Conservation (phyloP, 139 green algal species). For the Coelastrella sp. region DNA sequence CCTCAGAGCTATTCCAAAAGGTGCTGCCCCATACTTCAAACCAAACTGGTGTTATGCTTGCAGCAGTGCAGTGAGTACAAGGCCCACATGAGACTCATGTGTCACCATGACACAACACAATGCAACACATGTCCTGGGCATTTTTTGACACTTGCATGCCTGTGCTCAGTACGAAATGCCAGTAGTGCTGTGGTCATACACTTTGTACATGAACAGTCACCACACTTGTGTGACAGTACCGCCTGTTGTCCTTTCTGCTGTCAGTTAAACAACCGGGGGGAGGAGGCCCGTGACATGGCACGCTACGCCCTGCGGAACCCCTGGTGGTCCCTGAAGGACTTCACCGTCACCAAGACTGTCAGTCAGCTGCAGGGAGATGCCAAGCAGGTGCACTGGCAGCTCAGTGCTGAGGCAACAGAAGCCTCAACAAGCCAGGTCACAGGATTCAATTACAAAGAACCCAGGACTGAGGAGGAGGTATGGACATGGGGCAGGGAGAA, state of each 20-base stretch:
- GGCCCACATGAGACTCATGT: not conserved
- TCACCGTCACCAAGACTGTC: slow-evolving; percentile 45
- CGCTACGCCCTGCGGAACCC: slow-evolving; percentile 72
- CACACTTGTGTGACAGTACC: too few species aligned
- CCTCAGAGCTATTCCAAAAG: slow-evolving; percentile 65
- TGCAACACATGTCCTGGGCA: too few species aligned
- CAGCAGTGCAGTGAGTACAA: too few species aligned
- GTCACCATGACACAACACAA: not conserved
- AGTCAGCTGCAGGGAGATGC: slow-evolving; percentile 56
- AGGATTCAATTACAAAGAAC: slow-evolving; percentile 57
- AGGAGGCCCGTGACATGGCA: slow-evolving; percentile 77
- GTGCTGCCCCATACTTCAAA: not conserved
- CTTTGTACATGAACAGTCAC: too few species aligned
- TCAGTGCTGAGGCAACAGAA: slow-evolving; percentile 62
- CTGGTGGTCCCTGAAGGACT: slow-evolving; percentile 81
- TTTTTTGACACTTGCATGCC: too few species aligned
- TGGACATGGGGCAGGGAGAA: not conserved
- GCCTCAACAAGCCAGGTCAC: slow-evolving; percentile 22
- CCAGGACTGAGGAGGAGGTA: slow-evolving; percentile 53
- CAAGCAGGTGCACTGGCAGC: slow-evolving; percentile 53
- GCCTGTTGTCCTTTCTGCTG: too few species aligned
- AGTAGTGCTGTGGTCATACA: too few species aligned
- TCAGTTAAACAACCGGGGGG: slow-evolving; percentile 44
- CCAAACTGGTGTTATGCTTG: not conserved
- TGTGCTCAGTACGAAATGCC: too few species aligned